Base-by-base conservation (phyloP, 1,284 basidiomycete genomes). In the Trametes pubescens region DNA sequence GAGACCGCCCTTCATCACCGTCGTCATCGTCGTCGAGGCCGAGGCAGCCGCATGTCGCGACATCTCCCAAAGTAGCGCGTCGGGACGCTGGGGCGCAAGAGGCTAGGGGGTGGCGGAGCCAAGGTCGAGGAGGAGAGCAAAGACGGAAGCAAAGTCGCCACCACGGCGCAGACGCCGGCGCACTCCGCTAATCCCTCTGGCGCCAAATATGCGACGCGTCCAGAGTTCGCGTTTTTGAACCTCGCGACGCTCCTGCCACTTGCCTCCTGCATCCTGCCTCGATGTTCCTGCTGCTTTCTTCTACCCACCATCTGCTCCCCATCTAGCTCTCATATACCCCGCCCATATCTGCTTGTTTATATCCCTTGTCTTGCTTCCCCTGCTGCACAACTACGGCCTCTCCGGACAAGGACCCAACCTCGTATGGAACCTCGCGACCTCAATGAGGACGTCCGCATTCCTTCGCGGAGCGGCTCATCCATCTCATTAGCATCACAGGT, bases 1-100 rank as follows among this genome's bases (percentile, higher is more conserved):
- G 0, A 87, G 86, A 0, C 79, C 83, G 11, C 95, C 95, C 44
- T 89, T 81, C 47, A 85, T 83, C 5, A 86, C 81, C 0, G 83
- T 76, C 2, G 85, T 82, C 14, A 81, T 61, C 47, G 49, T 9
- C 11, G 24, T 14, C 13, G 56, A 51, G 49, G 37, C 14, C 14
- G 51, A 21, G 5, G 37, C 22, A 26, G 53, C 26, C 18, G 21
- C 6, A 2, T 46, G 35, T 18, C 9, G 43, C 40, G 40, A 29
- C 26, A 38, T 40, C 32, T 48, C 21, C 13, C 7, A 8, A 24
- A 13, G n/a, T 9, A 37, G 37, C 21, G 44, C 24, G 34, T 47
- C 22, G 52, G 35, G 35, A 16, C 18, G n/a, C 29, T 5, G 14
- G 6, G 40, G 13, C 29, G 35, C 32, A 6, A 7, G 21, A 6